Percentiles rank a stretch among this genome's conserved stretches.
These are phyloP conservation scores for Fusarium sp. DNA, from an alignment of 2,329 filamentous ascomycete species.

Conservation along the genomic window DNA sequence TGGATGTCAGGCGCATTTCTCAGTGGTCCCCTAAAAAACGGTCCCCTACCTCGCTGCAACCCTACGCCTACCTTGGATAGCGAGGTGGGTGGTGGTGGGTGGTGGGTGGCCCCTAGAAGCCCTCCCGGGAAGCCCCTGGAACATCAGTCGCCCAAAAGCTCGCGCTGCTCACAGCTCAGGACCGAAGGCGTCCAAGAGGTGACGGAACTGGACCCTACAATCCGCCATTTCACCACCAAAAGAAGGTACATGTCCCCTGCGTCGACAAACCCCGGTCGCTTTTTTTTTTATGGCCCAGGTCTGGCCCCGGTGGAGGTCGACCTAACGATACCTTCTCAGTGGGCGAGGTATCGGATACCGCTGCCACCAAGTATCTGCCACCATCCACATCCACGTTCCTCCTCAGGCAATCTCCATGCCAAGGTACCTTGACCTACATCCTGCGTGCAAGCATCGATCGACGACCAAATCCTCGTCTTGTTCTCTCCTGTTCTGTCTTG, in stretches of 20 bases:
- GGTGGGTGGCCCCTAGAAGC: slow-evolving; percentile 26
- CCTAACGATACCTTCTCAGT: no score
- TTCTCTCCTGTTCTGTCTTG: slow-evolving; percentile 34
- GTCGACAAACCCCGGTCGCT: slow-evolving; percentile 16
- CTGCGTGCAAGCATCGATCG: slow-evolving; percentile 13
- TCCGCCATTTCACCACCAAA: slow-evolving; percentile 29
- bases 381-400: slow-evolving; percentile 7
- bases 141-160: slow-evolving; percentile 26
- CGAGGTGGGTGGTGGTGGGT: slow-evolving; percentile 23
- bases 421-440: background rate
- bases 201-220: slow-evolving; percentile 38
- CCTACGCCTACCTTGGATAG: slow-evolving; percentile 21
- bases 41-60: slow-evolving; percentile 39
- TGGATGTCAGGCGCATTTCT: slow-evolving; percentile 32
- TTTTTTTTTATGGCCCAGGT: slow-evolving; percentile 20
- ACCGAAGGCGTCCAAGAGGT: slow-evolving; percentile 27
- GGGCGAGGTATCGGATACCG: slow-evolving; percentile 26
- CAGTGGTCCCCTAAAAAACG: slow-evolving; percentile 37
- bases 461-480: slow-evolving; percentile 27
- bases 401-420: slow-evolving; percentile 13
- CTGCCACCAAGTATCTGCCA: slow-evolving; percentile 30
- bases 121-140: slow-evolving; percentile 40
- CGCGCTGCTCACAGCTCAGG: slow-evolving; percentile 27
- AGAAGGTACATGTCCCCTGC: slow-evolving; percentile 16
- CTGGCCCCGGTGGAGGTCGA: slow-evolving; percentile 16